Evolutionary conservation across 257 asterid species (phyloP), one percentile per base, ranked within the genome.

Genomic region (Nicotiana benthamiana): DNA sequence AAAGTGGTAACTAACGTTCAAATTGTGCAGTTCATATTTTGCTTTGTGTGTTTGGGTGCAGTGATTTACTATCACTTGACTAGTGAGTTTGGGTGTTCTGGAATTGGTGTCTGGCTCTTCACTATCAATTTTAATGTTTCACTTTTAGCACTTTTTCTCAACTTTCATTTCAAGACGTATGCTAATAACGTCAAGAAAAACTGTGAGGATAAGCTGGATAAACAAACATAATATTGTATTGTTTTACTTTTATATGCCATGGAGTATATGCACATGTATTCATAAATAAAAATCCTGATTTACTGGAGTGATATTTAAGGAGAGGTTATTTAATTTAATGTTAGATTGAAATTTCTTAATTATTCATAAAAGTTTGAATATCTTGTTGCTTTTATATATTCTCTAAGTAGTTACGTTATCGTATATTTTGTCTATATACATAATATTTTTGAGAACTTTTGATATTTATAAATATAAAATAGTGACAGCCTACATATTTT

Each of bases 31-130:
- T 94, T 94, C 80, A 89, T 91, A 17, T 92, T 90, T 74, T 86
- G 90, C 79, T 92, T 93, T 68, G 10, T 32, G 82, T 80, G 91
- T 0, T 92, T 96, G 84, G 96, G 92, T 75, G 68, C 91, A 90
- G 88, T 93, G 96, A 84, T 92, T 75, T 78, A 83, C n/a, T 77
- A 80, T 63, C 98, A 92, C 85, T 91, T 93, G 22, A 83, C 46
- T 24, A 24, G 16, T 60, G 92, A 91, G 75, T 80, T 84, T 80
- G 97, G 95, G 12, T 94, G 98, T 82, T 89, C 93, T 83, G 97
- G 97, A 30, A 86, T 89, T 5, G 27, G 77, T 86, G 93, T 92
- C 2, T 94, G 97, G 98, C 90, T 90, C 81, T 89, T 92, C 83
- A 89, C 91, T 84, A 93, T 93, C 6, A 80, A 88, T 18, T 92